Percentiles rank a stretch among this genome's conserved stretches.
Conservation (phyloP, 2,329 filamentous ascomycete genomes). For the Beauveria australis region DNA sequence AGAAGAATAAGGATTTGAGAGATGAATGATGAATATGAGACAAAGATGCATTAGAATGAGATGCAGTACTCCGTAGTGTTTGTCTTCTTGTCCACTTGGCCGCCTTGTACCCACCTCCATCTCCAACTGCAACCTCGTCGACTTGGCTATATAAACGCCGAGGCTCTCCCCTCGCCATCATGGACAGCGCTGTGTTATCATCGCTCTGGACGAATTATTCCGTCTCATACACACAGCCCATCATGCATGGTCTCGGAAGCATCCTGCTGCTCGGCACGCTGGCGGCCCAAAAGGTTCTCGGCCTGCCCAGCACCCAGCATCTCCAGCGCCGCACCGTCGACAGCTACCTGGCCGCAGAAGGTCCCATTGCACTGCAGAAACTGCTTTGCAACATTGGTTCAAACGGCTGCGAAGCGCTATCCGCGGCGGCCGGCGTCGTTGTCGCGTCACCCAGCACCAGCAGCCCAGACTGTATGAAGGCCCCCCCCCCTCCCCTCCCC, state of each 20-base stretch:
- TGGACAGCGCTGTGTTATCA: not conserved
- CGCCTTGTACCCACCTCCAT: slow-evolving; percentile 3
- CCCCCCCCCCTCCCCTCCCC: too few relatives aligned
- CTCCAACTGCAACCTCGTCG: not conserved
- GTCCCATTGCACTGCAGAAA: slow-evolving; percentile 40
- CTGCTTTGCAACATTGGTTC: slow-evolving; percentile 54
- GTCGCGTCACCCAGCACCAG: slow-evolving; percentile 47
- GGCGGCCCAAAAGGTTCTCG: slow-evolving; percentile 43
- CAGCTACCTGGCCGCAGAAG: slow-evolving; percentile 44
- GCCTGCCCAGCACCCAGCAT: slow-evolving; percentile 28
- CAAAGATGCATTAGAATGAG: too few relatives aligned
- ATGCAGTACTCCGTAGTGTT: too few relatives aligned
- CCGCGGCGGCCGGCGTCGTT: slow-evolving; percentile 42
- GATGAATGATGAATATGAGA: too few relatives aligned
- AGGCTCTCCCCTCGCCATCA: not conserved
- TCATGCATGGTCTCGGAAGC: slow-evolving; percentile 42
- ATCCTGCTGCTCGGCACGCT: slow-evolving; percentile 42
- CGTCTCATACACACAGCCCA: slow-evolving; percentile 24
- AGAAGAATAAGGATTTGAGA: too few relatives aligned
- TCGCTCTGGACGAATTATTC: slow-evolving; percentile 7
- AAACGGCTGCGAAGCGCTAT: slow-evolving; percentile 39
- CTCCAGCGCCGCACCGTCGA: slow-evolving; percentile 35
- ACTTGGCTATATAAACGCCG: not conserved
- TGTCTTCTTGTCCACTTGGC: too few relatives aligned
- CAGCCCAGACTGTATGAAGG: slow-evolving; percentile 46